phyloP scores from a whole-genome alignment of 2,329 filamentous ascomycete genomes.

The Aspergillus luchuensis region DNA sequence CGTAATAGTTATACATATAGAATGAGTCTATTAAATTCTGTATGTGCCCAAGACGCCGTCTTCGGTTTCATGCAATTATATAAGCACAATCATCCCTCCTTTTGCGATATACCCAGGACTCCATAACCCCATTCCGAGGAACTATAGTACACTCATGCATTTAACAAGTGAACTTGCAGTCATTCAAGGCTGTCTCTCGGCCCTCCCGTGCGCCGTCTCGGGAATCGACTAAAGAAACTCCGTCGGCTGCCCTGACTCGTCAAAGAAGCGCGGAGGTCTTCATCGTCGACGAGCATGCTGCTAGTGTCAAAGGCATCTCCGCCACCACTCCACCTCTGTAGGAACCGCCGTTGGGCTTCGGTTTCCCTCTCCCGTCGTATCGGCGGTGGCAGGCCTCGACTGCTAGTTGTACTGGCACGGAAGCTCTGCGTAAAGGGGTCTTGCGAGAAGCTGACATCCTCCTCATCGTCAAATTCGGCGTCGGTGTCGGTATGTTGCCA shows the following conservation, averaged over 20 bases:
- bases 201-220: slow-evolving; percentile 41
- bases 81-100: background rate
- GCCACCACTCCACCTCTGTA: slow-evolving; percentile 43
- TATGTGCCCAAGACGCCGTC: background rate
- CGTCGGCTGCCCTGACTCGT: slow-evolving; percentile 35
- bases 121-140: background rate
- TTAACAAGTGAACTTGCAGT: background rate
- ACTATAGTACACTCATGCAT: background rate
- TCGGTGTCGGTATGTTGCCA: slow-evolving; percentile 81
- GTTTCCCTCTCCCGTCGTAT: slow-evolving; percentile 35
- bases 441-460: slow-evolving; percentile 33
- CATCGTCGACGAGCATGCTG: slow-evolving; percentile 37
- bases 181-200: slow-evolving; percentile 57
- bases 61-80: background rate
- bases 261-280: slow-evolving; percentile 38
- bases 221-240: slow-evolving; percentile 42
- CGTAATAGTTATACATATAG: no score
- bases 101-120: background rate
- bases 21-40: background rate
- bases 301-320: slow-evolving; percentile 41
- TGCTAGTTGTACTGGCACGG: slow-evolving; percentile 39
- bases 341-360: slow-evolving; percentile 42
- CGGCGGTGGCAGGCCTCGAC: slow-evolving; percentile 33
- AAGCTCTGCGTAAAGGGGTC: slow-evolving; percentile 32
- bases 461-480: slow-evolving; percentile 56